Evolutionary conservation across 129 eudicot species (phyloP), one percentile per base, ranked within the genome.

Genomic region (Chrysanthemum makinoi): DNA sequence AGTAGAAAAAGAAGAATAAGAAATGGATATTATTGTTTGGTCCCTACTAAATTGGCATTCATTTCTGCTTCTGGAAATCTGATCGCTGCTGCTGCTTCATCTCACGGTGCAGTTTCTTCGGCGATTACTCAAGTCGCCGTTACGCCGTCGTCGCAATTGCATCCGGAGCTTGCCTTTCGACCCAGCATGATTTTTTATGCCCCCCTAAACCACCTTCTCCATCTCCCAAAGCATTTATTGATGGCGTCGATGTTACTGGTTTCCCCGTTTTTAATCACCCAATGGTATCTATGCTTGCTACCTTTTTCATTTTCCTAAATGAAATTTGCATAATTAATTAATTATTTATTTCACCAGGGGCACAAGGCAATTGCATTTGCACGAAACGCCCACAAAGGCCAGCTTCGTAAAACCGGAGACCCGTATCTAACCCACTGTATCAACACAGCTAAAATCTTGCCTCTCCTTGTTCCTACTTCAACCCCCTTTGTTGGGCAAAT

Each of bases 311-410:
- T 22, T n/a, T n/a, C n/a, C n/a, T n/a, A n/a, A n/a, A n/a, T n/a
- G n/a, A 22, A 1, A 33, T 3, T 4, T 5, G 39, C 39, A 33
- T 33, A 33, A 33, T 33, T 33, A 22, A 22, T 1, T 22, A 22
- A 22, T 22, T 22, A 22, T 0, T 22, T 22, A 22, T 0, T 22
- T 22, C 24, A 22, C 24, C n/a, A 92, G 98, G 98, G 89, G 87
- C 95, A 83, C 26, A 93, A 87, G 82, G 98, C 98, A 44, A 80
- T 93, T 79, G 88, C 85, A 61, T 93, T 93, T 93, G 95, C 98
- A 6, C 85, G 83, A 85, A 93, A 80, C 79, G 98, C 98, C 68
- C 98, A 93, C 70, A 77, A 81, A 26, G 98, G 96, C 51, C 96
- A 93, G 83, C 70, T 77, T 46, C 85, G 96, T 35, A 89, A 80